phyloP scores from a whole-genome alignment of 352 stramenopile genomes.

The Globisporangium middletonii region DNA sequence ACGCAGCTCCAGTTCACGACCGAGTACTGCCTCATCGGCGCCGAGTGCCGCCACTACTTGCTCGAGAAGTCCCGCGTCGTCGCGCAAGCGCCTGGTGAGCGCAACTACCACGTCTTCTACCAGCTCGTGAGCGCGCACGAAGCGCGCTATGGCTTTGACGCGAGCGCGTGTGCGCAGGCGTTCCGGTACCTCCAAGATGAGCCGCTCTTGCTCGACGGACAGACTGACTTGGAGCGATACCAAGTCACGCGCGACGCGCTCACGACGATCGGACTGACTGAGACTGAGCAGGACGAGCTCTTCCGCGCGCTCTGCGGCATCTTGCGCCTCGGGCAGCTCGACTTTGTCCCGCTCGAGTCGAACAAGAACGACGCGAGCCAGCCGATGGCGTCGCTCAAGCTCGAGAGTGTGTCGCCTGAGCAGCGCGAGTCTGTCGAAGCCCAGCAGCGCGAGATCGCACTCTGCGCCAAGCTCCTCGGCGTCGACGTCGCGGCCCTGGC shows the following conservation, averaged over 20 bases:
- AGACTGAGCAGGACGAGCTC: conserved; percentile 67
- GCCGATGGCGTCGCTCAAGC: conserved; percentile 39
- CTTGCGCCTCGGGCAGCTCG: conserved; percentile 73
- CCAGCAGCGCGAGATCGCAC: conserved; percentile 56
- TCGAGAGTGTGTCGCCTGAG: conserved; percentile 4
- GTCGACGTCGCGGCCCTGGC: conserved; percentile 56
- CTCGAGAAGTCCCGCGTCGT: conserved; percentile 97
- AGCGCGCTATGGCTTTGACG: conserved; percentile 42
- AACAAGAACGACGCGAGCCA: conserved; percentile 75
- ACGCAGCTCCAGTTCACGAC: conserved; percentile 92
- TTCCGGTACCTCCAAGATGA: conserved; percentile 80
- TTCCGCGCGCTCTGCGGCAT: conserved; percentile 71
- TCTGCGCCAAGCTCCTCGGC: conserved; percentile 57
- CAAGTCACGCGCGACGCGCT: conserved; percentile 77
- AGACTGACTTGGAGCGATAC: conserved; percentile 68
- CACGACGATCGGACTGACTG: conserved; percentile 65
- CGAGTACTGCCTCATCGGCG: conserved; percentile 82
- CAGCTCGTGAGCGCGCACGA: conserved; percentile 80
- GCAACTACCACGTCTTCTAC: conserved; percentile 99
- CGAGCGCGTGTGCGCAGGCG: conserved; percentile 33
- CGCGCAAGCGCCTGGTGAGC: conserved; percentile 83
- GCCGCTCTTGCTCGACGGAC: conserved; percentile 57
- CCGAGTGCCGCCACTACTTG: conserved; percentile 91
- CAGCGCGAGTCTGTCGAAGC: conserved; percentile 33
- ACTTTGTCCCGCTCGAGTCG: conserved; percentile 70